phyloP scores from a whole-genome alignment of 345 rosid genomes.

The Populus ilicifolia region DNA sequence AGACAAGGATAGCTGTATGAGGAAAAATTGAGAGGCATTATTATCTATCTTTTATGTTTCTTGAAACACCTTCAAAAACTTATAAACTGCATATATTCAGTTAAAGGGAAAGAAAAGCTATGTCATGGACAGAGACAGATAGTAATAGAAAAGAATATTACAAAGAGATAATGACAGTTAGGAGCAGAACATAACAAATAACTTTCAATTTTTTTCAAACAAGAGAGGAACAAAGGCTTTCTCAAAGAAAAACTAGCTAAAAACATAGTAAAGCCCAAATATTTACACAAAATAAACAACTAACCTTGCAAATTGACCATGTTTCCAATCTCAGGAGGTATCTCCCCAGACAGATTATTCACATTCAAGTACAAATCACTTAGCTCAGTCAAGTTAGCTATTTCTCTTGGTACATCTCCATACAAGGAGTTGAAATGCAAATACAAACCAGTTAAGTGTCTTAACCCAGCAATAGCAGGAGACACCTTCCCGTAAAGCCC shows the following conservation, averaged over 20 bases:
- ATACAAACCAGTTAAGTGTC: constrained; percentile 79
- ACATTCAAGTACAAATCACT: constrained; percentile 79
- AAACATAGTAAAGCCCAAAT: background rate
- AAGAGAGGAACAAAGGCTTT: background rate
- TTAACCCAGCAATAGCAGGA: constrained; percentile 58
- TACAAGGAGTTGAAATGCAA: constrained; percentile 76
- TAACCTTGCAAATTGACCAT: constrained; percentile 77
- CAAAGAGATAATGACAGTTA: background rate
- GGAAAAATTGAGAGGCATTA: background rate
- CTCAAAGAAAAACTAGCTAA: background rate
- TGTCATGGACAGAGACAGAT: background rate
- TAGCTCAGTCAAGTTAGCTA: constrained; percentile 53
- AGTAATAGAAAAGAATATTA: background rate
- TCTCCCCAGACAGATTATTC: constrained; percentile 72
- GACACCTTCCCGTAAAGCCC: constrained; percentile 67
- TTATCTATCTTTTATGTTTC: background rate
- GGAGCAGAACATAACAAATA: background rate
- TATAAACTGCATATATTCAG: background rate
- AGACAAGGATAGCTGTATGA: background rate
- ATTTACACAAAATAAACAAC: constrained; percentile 4
- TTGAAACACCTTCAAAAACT: background rate
- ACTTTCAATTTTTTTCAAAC: background rate
- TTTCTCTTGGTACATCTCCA: constrained; percentile 73
- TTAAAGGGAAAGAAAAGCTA: background rate
- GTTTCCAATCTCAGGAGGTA: constrained; percentile 65